These are phyloP conservation scores for Populus deltoides DNA, from an alignment of 345 rosid genomes.

Conservation along the genomic window DNA sequence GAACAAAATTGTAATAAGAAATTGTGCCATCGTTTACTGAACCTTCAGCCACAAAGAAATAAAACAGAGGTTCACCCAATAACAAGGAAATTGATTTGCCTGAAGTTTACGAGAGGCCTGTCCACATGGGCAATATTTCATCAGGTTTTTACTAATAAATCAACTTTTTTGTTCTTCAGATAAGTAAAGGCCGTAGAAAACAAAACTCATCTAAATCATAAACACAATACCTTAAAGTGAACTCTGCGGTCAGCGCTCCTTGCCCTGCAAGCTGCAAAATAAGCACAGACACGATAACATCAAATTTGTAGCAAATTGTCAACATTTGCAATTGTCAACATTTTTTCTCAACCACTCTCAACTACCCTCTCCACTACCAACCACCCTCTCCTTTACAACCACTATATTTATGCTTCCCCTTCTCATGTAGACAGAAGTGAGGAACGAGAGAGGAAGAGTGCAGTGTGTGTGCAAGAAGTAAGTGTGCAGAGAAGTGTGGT, in stretches of 20 bases:
- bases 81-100: conserved; percentile 52
- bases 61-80: conserved; percentile 63
- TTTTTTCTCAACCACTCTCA: too few species aligned
- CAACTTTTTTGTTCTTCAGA: too few species aligned
- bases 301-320: too few species aligned
- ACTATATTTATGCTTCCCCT: too few species aligned
- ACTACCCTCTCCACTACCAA: too few species aligned
- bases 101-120: conserved; percentile 52
- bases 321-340: too few species aligned
- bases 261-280: conserved; percentile 83
- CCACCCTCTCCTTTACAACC: too few species aligned
- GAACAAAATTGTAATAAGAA: too few species aligned
- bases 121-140: conserved; percentile 43
- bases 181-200: background rate
- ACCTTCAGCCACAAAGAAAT: conserved; percentile 36
- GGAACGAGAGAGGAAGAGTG: too few species aligned
- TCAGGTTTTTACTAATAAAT: conserved; percentile 33
- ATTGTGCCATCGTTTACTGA: conserved; percentile 59
- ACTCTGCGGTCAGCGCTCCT: conserved; percentile 90
- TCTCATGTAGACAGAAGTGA: too few species aligned
- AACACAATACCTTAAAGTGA: conserved; percentile 72
- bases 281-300: background rate
- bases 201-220: background rate
- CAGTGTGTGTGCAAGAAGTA: too few species aligned
- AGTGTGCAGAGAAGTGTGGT: too few species aligned